A percentile compares a stretch with the other conserved stretches of the same genome.
Evolutionary conservation across 768 basidiomycete genomes (phyloP).

Genomic region (Lactifluus hygrophoroides): DNA sequence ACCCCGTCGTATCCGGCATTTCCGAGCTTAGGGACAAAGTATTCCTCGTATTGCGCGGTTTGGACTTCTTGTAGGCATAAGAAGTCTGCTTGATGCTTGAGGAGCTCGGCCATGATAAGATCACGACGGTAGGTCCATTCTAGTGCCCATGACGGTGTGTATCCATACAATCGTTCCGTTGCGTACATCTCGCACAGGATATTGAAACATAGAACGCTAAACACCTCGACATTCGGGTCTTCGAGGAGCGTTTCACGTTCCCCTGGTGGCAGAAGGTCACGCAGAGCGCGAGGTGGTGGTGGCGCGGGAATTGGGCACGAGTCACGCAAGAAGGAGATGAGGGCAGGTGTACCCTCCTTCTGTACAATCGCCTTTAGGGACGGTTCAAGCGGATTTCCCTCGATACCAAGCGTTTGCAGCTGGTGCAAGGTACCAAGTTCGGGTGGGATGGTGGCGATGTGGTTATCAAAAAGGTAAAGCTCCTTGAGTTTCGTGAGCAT

Average conservation of each 20-base stretch:
- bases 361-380: slow-evolving; percentile 73
- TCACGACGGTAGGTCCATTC: slow-evolving; percentile 93
- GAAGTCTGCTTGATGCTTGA: slow-evolving; percentile 77
- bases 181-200: slow-evolving; percentile 90
- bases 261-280: slow-evolving; percentile 45
- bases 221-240: slow-evolving; percentile 66
- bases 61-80: slow-evolving; percentile 96
- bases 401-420: slow-evolving; percentile 86
- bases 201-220: slow-evolving; percentile 85
- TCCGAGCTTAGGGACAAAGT: slow-evolving; percentile 65
- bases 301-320: slow-evolving; percentile 73
- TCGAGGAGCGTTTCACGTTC: slow-evolving; percentile 50
- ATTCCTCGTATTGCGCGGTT: slow-evolving; percentile 85
- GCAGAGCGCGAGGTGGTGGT: slow-evolving; percentile 79
- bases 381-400: slow-evolving; percentile 91
- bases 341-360: slow-evolving; percentile 87
- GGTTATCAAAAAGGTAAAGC: slow-evolving; percentile 93
- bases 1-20: slow-evolving; percentile 83
- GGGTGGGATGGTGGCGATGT: slow-evolving; percentile 71
- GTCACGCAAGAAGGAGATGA: slow-evolving; percentile 89
- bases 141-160: slow-evolving; percentile 95
- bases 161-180: slow-evolving; percentile 83
- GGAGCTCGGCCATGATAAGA: slow-evolving; percentile 75
- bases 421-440: slow-evolving; percentile 89
- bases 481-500: slow-evolving; percentile 87